Base-by-base conservation (phyloP, 768 basidiomycete genomes). In the Pleurotus citrinopileatus region DNA sequence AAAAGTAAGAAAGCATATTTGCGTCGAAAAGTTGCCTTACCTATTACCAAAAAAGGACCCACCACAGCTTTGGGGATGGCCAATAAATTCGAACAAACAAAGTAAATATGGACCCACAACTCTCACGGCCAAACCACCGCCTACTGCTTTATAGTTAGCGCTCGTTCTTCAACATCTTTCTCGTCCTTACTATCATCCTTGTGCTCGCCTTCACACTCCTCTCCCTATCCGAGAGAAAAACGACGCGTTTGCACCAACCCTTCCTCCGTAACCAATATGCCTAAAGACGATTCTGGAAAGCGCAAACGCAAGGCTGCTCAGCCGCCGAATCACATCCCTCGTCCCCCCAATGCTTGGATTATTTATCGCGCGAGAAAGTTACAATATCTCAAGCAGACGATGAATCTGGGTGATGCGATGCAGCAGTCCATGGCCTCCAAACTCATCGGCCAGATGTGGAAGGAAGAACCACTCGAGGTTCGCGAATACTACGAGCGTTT, bases 311-410 rank as follows among this genome's bases (percentile, higher is more conserved):
- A 34, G n/a, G 34, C 10, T 37, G 34, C 15, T n/a, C 12, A 51
- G 27, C 48, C 32, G 7, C 32, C 10, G 17, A 12, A 44, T 4
- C 43, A 27, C 25, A 26, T 37, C n/a, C 48, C 48, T 1, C 29
- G 91, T 0, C 90, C 91, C 2, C 82, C 84, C 8, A 93, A 92
- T 63, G 84, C 90, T 0, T 93, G 89, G 88, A 92, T 93, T 55
- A 58, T 92, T 13, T 93, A 88, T 67, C 82, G 91, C 37, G 81
- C 86, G 2, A 77, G 82, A 57, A 82, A 79, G 62, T 71, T 81
- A 38, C 69, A 67, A 55, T 64, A 70, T 9, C 64, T 85, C 48
- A 70, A 73, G 15, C 70, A 72, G 37, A 58, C 65, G 22, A 54
- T 58, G 29, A 66, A 65, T 22, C 64, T 66, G 42, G 70, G 70